phyloP scores from a whole-genome alignment of 2,329 filamentous ascomycete species.

The Colletotrichum navitas region DNA sequence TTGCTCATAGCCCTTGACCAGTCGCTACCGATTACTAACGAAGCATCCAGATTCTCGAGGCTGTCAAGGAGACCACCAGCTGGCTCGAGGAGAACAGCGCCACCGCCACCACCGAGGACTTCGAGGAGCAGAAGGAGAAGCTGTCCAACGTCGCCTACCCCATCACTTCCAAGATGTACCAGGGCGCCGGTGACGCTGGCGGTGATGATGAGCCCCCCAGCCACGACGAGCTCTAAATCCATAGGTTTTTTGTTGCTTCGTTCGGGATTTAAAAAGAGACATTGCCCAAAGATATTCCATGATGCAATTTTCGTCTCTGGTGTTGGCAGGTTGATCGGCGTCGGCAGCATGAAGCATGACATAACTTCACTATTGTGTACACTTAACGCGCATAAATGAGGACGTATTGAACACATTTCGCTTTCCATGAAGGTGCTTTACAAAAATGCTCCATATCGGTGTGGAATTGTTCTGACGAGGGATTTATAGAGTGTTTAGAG shows the following conservation, averaged over 20 bases:
- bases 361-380: constrained; percentile 40
- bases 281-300: constrained; percentile 41
- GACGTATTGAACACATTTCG: constrained; percentile 36
- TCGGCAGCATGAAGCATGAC: constrained; percentile 41
- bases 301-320: constrained; percentile 40
- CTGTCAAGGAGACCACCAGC: constrained; percentile 95
- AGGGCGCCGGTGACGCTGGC: constrained; percentile 71
- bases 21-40: background rate
- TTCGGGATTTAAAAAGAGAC: constrained; percentile 42
- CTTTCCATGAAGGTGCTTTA: background rate
- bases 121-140: constrained; percentile 99
- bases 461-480: background rate
- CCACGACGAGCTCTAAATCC: constrained; percentile 84
- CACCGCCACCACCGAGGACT: constrained; percentile 90
- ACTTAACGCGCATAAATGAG: constrained; percentile 42
- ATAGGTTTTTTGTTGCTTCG: constrained; percentile 42
- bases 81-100: constrained; percentile 97
- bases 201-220: constrained; percentile 75
- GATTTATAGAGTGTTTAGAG: background rate
- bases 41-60: constrained; percentile 78
- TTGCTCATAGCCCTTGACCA: constrained; percentile 45
- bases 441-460: background rate
- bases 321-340: constrained; percentile 43
- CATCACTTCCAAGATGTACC: constrained; percentile 98
- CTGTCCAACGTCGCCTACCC: constrained; percentile 96